Conservation (phyloP, 1,139 yeast species). For the Blastobotrys indianensis region DNA sequence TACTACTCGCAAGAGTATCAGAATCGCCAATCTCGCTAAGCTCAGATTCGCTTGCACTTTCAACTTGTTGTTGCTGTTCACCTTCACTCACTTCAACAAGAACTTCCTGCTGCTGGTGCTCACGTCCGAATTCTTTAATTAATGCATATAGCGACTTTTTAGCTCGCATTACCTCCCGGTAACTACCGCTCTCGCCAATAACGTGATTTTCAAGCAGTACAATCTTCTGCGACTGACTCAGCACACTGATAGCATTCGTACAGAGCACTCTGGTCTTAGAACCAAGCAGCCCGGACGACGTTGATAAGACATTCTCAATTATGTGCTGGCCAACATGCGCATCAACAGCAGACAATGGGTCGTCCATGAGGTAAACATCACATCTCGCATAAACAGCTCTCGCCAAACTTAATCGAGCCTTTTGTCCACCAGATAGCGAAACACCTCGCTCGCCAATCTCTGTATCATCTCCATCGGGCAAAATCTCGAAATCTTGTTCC, state of each 20-base stretch:
- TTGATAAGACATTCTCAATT: constrained; percentile 56
- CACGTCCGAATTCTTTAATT: constrained; percentile 34
- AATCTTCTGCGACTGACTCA: constrained; percentile 59
- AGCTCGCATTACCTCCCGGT: constrained; percentile 23
- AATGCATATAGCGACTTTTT: constrained; percentile 26
- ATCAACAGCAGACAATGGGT: constrained; percentile 88
- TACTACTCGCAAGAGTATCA: constrained; percentile 12
- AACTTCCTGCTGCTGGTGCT: constrained; percentile 13
- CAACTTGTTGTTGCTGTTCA: background rate
- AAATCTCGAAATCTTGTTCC: constrained; percentile 64
- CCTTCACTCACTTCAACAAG: background rate
- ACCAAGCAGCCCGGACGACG: constrained; percentile 48
- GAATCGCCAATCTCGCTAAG: constrained; percentile 9
- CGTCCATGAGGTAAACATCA: constrained; percentile 85
- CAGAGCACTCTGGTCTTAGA: constrained; percentile 73
- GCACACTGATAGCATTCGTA: constrained; percentile 71
- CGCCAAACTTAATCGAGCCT: constrained; percentile 87
- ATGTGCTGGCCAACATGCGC: constrained; percentile 90
- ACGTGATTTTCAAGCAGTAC: constrained; percentile 53
- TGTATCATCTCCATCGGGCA: constrained; percentile 86
- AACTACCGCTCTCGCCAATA: constrained; percentile 40
- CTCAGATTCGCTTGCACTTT: constrained; percentile 7
- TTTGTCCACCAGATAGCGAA: constrained; percentile 94
- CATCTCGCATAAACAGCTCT: constrained; percentile 95
- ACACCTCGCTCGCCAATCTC: constrained; percentile 97